A percentile compares a stretch with the other conserved stretches of the same genome.
Evolutionary conservation across 495 filamentous ascomycete genomes (phyloP).

Genomic region (Aspergillus sparsus): DNA sequence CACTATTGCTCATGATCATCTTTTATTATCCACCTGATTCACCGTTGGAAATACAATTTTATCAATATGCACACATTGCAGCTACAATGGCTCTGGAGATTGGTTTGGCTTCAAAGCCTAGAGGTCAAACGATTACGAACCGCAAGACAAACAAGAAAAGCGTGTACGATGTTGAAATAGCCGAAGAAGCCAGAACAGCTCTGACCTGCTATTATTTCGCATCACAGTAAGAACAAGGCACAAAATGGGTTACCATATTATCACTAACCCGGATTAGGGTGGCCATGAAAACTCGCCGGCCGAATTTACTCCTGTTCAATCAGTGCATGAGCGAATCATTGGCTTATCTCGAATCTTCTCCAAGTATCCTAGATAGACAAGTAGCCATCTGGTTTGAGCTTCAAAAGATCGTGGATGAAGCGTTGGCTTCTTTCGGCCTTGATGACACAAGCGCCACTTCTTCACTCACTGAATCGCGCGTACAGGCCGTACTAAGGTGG

Average conservation of each 20-base stretch:
- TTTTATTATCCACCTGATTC: slow-evolving; percentile 53
- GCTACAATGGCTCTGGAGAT: slow-evolving; percentile 57
- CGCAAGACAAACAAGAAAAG: slow-evolving; percentile 25
- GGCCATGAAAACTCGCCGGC: slow-evolving; percentile 52
- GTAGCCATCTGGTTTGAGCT: slow-evolving; percentile 50
- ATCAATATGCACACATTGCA: slow-evolving; percentile 57
- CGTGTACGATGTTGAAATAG: slow-evolving; percentile 37
- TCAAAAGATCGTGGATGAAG: slow-evolving; percentile 50
- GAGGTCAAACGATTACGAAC: slow-evolving; percentile 25
- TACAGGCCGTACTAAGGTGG: slow-evolving; percentile 48
- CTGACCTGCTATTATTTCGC: slow-evolving; percentile 51
- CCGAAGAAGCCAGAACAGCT: slow-evolving; percentile 47
- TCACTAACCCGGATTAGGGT: slow-evolving; percentile 35
- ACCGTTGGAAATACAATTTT: slow-evolving; percentile 51
- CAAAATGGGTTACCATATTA: background rate
- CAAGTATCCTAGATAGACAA: slow-evolving; percentile 42
- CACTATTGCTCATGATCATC: slow-evolving; percentile 48
- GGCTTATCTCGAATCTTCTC: slow-evolving; percentile 39
- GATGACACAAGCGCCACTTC: slow-evolving; percentile 49
- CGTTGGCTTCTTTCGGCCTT: slow-evolving; percentile 49
- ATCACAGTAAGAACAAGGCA: slow-evolving; percentile 36
- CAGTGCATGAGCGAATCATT: slow-evolving; percentile 52
- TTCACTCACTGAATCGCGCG: slow-evolving; percentile 44
- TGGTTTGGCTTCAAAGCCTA: slow-evolving; percentile 44
- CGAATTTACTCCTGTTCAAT: slow-evolving; percentile 52